These are phyloP conservation scores for Cystobasidium onofrii DNA, from an alignment of 768 basidiomycete species.

Conservation along the genomic window DNA sequence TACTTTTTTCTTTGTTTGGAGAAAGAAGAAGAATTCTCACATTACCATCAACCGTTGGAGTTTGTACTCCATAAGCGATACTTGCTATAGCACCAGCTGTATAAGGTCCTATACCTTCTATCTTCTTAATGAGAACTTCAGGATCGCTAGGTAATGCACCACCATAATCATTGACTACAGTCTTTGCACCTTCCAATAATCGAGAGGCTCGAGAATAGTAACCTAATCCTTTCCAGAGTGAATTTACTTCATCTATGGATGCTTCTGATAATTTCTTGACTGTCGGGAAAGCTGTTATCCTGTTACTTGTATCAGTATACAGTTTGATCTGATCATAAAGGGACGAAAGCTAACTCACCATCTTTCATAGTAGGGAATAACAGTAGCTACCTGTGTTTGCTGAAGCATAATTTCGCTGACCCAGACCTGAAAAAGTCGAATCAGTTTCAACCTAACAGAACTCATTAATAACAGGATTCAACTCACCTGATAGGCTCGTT, in stretches of 20 bases:
- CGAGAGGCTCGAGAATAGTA: conserved; percentile 50
- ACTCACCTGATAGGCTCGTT: conserved; percentile 79
- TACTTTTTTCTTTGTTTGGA: too few relatives aligned
- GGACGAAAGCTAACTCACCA: conserved; percentile 44
- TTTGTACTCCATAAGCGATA: conserved; percentile 76
- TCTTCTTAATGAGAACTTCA: conserved; percentile 69
- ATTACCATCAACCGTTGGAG: conserved; percentile 63
- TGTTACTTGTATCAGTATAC: background rate
- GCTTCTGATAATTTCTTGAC: conserved; percentile 51
- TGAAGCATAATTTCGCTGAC: conserved; percentile 88
- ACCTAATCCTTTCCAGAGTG: conserved; percentile 64
- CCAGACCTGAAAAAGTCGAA: conserved; percentile 58
- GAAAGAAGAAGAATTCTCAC: conserved; percentile 24
- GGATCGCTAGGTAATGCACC: conserved; percentile 74
- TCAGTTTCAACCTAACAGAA: background rate
- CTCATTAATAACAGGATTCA: background rate
- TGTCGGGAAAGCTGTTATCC: conserved; percentile 36
- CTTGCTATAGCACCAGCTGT: conserved; percentile 52
- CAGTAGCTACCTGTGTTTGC: conserved; percentile 85
- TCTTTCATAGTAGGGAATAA: conserved; percentile 83
- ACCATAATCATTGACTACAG: conserved; percentile 57
- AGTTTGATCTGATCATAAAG: background rate
- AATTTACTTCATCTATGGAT: conserved; percentile 74
- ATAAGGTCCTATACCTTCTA: conserved; percentile 64
- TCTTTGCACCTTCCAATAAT: conserved; percentile 73